A percentile compares a stretch with the other conserved stretches of the same genome.
Conservation (phyloP, 768 basidiomycete genomes). For the Clavulina sp. region DNA sequence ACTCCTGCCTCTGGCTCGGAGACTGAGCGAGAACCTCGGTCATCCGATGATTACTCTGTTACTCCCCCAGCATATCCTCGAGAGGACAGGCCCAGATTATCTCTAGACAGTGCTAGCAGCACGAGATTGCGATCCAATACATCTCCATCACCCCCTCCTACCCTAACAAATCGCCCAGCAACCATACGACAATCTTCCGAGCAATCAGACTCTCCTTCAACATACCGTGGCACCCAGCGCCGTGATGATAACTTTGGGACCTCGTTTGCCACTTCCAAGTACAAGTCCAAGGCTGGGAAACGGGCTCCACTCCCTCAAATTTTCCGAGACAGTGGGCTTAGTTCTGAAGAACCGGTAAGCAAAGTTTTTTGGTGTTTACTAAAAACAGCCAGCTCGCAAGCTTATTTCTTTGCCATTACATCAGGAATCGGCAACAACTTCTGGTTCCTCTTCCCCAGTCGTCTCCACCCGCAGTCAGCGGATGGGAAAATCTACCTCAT, state of each 20-base stretch:
- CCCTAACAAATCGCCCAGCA: neutral
- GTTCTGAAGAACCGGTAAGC: neutral
- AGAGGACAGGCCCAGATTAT: neutral
- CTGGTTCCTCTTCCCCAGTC: neutral
- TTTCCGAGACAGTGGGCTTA: neutral
- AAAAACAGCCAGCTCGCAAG: neutral
- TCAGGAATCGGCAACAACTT: neutral
- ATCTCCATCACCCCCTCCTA: neutral
- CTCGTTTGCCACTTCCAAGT: neutral
- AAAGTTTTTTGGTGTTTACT: neutral
- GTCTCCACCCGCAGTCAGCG: neutral
- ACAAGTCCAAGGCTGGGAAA: neutral
- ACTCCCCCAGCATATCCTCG: neutral
- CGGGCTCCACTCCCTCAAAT: neutral
- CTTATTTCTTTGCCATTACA: too few species aligned
- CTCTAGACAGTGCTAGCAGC: neutral
- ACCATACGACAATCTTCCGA: neutral
- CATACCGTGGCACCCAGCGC: neutral
- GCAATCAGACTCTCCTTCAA: neutral
- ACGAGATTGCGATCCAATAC: neutral
- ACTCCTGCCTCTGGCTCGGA: conserved; percentile 52
- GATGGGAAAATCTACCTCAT: neutral
- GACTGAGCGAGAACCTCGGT: conserved; percentile 33
- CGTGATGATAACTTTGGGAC: neutral
- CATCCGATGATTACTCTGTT: conserved; percentile 1